Percentiles rank a stretch among this genome's conserved stretches.
Conservation (phyloP, 371 early-diverging fungal species). For the Fennellomyces sp. region DNA sequence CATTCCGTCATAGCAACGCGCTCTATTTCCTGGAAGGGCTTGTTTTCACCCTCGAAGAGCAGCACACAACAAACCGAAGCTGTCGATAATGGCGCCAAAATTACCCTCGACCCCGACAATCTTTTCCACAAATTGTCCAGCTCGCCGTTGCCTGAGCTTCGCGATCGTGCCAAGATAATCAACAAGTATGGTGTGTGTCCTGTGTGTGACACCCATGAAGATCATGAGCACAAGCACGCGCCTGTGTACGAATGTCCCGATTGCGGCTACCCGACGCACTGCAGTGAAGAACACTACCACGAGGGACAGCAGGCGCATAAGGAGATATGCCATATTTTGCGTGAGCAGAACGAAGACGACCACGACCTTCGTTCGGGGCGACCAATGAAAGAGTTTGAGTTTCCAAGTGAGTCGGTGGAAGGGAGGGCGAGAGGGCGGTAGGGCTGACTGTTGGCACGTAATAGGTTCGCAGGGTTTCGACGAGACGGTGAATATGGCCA, state of each 20-base stretch:
- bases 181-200: conserved; percentile 75
- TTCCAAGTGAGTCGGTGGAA: conserved; percentile 62
- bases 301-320: conserved; percentile 60
- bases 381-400: conserved; percentile 81
- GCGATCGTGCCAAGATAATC: conserved; percentile 70
- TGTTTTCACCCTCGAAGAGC: conserved; percentile 7
- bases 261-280: conserved; percentile 88
- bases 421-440: neutral
- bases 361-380: conserved; percentile 84
- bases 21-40: conserved; percentile 10
- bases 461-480: conserved; percentile 75
- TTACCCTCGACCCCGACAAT: conserved; percentile 56
- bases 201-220: conserved; percentile 62
- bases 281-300: conserved; percentile 75
- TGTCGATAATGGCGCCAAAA: conserved; percentile 10
- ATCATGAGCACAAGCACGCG: conserved; percentile 33
- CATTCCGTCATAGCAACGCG: conserved; percentile 10
- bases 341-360: conserved; percentile 82
- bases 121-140: conserved; percentile 74
- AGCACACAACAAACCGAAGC: neutral
- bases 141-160: conserved; percentile 75
- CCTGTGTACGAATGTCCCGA: conserved; percentile 78
- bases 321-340: conserved; percentile 61
- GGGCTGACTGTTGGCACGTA: neutral
- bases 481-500: conserved; percentile 78